Percentiles rank a stretch among this genome's conserved stretches.
Evolutionary conservation across 176 grass and related monocot genomes (phyloP).

Genomic region (Calamus simplicifolius): DNA sequence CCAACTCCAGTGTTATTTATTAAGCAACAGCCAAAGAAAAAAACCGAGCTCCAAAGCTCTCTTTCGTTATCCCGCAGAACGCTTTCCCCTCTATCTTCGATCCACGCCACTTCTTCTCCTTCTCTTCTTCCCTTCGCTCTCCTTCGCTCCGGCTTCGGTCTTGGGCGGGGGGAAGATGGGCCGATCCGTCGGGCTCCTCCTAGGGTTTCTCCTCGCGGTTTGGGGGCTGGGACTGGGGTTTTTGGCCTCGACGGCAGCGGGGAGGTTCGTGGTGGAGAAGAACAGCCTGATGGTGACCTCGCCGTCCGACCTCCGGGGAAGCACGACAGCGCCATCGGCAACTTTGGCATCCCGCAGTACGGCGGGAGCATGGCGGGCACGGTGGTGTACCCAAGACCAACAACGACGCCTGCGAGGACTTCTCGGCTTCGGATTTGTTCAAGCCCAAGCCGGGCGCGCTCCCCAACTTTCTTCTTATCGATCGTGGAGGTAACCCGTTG

Average conservation of each 20-base stretch:
- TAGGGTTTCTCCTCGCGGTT: constrained; percentile 19
- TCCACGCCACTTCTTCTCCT: too few species aligned
- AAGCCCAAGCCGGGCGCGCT: constrained; percentile 68
- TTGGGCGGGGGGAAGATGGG: neutral
- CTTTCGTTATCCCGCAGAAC: too few species aligned
- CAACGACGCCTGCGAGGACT: constrained; percentile 49
- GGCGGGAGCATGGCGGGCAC: constrained; percentile 88
- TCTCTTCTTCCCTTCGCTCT: too few species aligned
- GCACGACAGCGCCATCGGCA: constrained; percentile 89
- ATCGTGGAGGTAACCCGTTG: constrained; percentile 64
- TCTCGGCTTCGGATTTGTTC: constrained; percentile 34
- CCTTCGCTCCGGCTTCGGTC: too few species aligned
- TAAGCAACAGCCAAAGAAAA: too few species aligned
- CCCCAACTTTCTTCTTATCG: constrained; percentile 83
- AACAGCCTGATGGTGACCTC: constrained; percentile 92
- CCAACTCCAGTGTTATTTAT: too few species aligned
- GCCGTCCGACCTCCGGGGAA: constrained; percentile 55
- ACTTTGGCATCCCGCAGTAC: constrained; percentile 97
- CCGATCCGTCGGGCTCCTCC: neutral
- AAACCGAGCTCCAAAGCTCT: too few species aligned
- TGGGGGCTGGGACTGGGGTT: constrained; percentile 8
- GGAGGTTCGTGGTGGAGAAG: constrained; percentile 96
- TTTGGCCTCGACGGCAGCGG: constrained; percentile 19
- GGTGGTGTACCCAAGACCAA: constrained; percentile 77
- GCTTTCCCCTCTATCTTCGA: too few species aligned